Base-by-base conservation (phyloP, 2,329 filamentous ascomycete species). In the Stachybotrys chlorohalonatus region DNA sequence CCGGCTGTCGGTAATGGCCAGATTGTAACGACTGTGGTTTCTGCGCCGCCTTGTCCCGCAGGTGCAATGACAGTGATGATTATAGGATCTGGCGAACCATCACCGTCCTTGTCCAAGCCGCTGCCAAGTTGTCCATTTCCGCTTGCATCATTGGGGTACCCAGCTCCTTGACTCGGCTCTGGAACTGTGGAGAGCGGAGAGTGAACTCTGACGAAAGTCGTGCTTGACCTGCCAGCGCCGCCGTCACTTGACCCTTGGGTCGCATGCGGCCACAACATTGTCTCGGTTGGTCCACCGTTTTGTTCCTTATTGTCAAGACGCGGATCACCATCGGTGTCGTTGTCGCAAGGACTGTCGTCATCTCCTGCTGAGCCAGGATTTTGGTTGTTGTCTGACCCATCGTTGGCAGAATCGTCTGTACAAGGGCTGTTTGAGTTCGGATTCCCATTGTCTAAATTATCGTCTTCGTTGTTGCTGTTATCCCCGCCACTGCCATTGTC, bases 41-140 rank as follows among this genome's bases (percentile, higher is more conserved):
- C 52, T 8, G 62, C 59, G 11, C 58, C 54, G 9, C 58, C 56
- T 9, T 61, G 52, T 16, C 58, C 56, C 11, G 58, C 57, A 17
- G 64, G 55, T 15, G 61, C 55, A 46, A 66, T 61, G 6, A 68
- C 55, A 13, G 63, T 66, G 30, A 66, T 55, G 16, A 64, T 49
- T 7, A 60, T 49, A 51, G 55, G 59, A 11, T 45, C 36, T 5
- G 49, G 13, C 36, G 36, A 42, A 13, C 36, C 36, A 42, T 42
- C 13, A 42, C 13, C 47, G 30, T 53, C 16, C 11, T 47, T 53
- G 16, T 36, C 39, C 1, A 17, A 2, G 4, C 30, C 32, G 31
- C 36, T 17, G 7, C 30, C 52, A 47, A 7, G 7, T 16, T 15
- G 7, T 15, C 24, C 31, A 30, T 32, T 13, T 51, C 15, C 11